Percentiles rank a stretch among this genome's conserved stretches.
Evolutionary conservation across 257 asterid species (phyloP).

Genomic region (Solanum ahanhuiri): DNA sequence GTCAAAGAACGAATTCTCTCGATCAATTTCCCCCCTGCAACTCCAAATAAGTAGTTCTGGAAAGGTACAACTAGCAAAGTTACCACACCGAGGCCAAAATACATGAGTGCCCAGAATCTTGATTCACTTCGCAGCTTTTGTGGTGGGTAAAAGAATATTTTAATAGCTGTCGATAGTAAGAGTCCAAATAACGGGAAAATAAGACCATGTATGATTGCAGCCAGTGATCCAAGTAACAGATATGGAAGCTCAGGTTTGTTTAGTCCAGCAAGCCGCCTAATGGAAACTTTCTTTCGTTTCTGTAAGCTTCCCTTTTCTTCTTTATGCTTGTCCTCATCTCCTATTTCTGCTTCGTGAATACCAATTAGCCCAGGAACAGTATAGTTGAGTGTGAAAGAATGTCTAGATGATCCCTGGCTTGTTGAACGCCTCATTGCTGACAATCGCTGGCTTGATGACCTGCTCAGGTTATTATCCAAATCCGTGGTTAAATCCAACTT

Average conservation of each 20-base stretch:
- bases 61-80: constrained; percentile 33
- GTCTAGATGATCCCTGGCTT: constrained; percentile 51
- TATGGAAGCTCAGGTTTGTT: constrained; percentile 57
- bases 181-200: constrained; percentile 67
- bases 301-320: constrained; percentile 5
- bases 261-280: constrained; percentile 36
- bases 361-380: constrained; percentile 29
- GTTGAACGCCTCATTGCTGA: constrained; percentile 36
- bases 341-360: constrained; percentile 14
- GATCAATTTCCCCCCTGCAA: constrained; percentile 72
- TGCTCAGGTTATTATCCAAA: constrained; percentile 25
- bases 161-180: constrained; percentile 49
- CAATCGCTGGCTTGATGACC: constrained; percentile 40
- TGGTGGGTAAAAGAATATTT: constrained; percentile 54
- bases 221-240: constrained; percentile 51
- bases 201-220: constrained; percentile 47
- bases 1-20: constrained; percentile 57
- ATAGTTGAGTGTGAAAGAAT: constrained; percentile 27
- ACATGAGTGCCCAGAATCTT: constrained; percentile 50
- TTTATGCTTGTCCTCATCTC: constrained; percentile 7
- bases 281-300: constrained; percentile 28
- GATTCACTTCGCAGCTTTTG: constrained; percentile 32
- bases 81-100: constrained; percentile 26
- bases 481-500: constrained; percentile 2
- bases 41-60: constrained; percentile 63